A percentile compares a stretch with the other conserved stretches of the same genome.
Evolutionary conservation across 2,329 filamentous ascomycete species (phyloP).

Genomic region (Amauroascus niger): DNA sequence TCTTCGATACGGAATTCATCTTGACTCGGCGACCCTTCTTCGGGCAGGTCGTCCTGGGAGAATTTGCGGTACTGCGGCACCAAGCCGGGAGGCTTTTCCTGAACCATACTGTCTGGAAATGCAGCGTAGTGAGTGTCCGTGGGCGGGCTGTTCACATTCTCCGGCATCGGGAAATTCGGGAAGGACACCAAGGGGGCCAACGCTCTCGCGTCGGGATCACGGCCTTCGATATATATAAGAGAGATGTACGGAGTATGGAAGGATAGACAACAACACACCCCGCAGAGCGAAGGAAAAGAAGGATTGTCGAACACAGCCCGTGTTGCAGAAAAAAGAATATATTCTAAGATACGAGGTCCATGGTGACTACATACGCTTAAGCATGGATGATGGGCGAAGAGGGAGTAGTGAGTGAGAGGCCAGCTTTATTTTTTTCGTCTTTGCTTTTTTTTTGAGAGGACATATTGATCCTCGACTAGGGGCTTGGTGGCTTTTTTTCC

Average conservation of each 20-base stretch:
- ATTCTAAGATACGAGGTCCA: conserved; percentile 11
- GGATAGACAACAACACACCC: too few relatives aligned
- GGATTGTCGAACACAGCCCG: conserved; percentile 3
- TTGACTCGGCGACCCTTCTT: conserved; percentile 8
- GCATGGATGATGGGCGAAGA: conserved; percentile 10
- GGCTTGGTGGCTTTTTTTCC: too few relatives aligned
- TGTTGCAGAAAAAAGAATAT: conserved; percentile 7
- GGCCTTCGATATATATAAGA: conserved; percentile 3
- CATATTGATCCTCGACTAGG: too few relatives aligned
- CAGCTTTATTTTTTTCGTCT: too few relatives aligned
- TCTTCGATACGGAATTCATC: conserved; percentile 16
- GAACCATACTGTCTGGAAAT: conserved; percentile 9
- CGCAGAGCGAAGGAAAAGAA: too few relatives aligned
- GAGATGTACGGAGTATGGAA: too few relatives aligned
- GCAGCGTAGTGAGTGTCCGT: conserved; percentile 2
- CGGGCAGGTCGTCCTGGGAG: conserved; percentile 5
- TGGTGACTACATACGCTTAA: neutral
- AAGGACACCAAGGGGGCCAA: neutral
- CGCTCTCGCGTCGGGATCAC: neutral
- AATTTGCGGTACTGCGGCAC: conserved; percentile 14
- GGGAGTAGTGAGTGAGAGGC: too few relatives aligned
- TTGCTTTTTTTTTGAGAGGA: conserved; percentile 13
- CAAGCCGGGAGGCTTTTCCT: conserved; percentile 8
- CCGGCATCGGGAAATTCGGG: neutral
- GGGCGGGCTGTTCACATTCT: conserved; percentile 1